phyloP scores from a whole-genome alignment of 225 moss, liverwort and hornwort species.

The Marchantia paleacea region DNA sequence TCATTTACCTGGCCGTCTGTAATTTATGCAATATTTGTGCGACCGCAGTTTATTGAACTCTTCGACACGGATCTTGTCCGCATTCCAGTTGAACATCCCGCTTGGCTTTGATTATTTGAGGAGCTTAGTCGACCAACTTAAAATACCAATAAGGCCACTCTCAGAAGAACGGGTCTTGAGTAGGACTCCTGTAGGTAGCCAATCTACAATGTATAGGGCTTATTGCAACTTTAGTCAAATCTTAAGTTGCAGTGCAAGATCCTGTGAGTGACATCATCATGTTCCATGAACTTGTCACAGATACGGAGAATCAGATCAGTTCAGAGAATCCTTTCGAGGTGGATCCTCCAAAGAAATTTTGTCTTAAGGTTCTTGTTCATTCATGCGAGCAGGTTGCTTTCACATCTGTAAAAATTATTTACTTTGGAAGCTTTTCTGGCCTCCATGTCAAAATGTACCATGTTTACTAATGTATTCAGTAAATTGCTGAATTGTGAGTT shows the following conservation, averaged over 20 bases:
- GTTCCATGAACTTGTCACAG: neutral
- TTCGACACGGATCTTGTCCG: constrained; percentile 97
- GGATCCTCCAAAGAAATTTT: neutral
- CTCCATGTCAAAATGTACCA: neutral
- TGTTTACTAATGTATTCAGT: neutral
- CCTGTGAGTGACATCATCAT: neutral
- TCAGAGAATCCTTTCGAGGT: neutral
- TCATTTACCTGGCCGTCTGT: too few relatives aligned
- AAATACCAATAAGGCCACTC: neutral
- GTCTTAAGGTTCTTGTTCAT: neutral
- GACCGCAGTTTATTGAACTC: constrained; percentile 92
- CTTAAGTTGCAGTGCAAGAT: neutral
- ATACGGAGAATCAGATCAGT: neutral
- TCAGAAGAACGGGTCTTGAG: neutral
- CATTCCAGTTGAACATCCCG: constrained; percentile 83
- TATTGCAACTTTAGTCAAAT: neutral
- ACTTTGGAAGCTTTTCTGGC: neutral
- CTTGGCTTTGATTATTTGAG: constrained; percentile 57
- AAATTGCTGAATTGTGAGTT: too few relatives aligned
- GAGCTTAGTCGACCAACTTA: neutral
- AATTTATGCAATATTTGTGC: neutral
- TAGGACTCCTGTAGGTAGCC: neutral
- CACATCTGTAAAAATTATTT: neutral
- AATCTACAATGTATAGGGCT: too few relatives aligned
- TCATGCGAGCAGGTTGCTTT: neutral